Evolutionary conservation across 2,329 filamentous ascomycete species (phyloP), one percentile per base, ranked within the genome.

Genomic region (Phaeosphaeria sp.): DNA sequence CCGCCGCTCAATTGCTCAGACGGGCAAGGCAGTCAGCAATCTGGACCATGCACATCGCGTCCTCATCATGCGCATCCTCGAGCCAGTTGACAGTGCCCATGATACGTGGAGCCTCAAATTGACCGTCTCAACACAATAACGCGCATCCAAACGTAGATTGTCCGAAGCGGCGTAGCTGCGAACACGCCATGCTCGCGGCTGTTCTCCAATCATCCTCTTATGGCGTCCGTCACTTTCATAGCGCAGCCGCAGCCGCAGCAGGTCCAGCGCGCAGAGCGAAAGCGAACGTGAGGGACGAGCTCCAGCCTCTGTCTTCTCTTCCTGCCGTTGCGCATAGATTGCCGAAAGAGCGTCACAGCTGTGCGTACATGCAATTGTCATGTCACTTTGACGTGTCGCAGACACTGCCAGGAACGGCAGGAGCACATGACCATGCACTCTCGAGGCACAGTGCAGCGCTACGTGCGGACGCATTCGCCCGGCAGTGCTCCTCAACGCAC

Each of bases 201-300:
- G 57, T 57, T 48, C 49, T 56, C 55, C 65, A 63, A 63, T 64
- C 55, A 33, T 33, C n/a, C 46, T 7, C 21, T 22, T 20, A 52
- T 58, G 54, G 60, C 65, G 58, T 27, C 49, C 52, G 52, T 59
- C 46, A 50, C 51, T 54, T 54, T 56, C 49, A 54, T 46, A 51
- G 52, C 51, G 53, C 41, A 57, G 62, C 62, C 62, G 46, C 62
- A 63, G 43, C 62, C 62, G 56, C 52, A 52, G 46, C 50, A 54
- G 55, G 50, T 52, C 48, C 50, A 46, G n/a, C 44, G 23, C 52
- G 54, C 54, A 46, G 51, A 46, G 48, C 44, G 42, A 42, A 25
- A 47, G 54, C 54, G 43, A 43, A 48, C 36, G 18, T 44, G 25
- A 41, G 39, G 30, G 30, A 36, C 30, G 25, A 23, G 41, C 41